These are phyloP conservation scores for Guadua angustifolia DNA, from an alignment of 176 grass and related monocot species.

Conservation along the genomic window DNA sequence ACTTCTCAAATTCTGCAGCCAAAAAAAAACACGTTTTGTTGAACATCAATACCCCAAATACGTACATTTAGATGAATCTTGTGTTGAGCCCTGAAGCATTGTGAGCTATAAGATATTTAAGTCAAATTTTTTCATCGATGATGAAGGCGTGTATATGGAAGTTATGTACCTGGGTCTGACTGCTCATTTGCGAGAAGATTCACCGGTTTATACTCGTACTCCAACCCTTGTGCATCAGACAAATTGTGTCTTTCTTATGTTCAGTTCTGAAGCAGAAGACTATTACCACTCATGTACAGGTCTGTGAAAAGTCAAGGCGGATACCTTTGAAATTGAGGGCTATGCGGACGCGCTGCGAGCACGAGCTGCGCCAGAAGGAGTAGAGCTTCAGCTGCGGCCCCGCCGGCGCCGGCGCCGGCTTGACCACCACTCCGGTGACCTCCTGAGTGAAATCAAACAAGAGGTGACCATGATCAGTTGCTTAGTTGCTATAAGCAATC, in stretches of 20 bases:
- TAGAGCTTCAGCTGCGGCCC: slow-evolving; percentile 39
- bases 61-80: not conserved
- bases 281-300: not conserved
- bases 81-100: not conserved
- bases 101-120: not conserved
- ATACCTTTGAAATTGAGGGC: slow-evolving; percentile 41
- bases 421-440: not conserved
- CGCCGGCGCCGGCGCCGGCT: not conserved
- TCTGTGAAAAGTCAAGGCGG: not conserved
- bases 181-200: slow-evolving; percentile 42
- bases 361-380: slow-evolving; percentile 44
- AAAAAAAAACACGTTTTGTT: not conserved
- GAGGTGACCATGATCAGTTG: not conserved
- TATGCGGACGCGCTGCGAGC: slow-evolving; percentile 36
- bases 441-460: not conserved
- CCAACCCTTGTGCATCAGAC: not conserved
- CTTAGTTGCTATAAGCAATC: not conserved
- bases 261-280: not conserved
- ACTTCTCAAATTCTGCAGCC: slow-evolving; percentile 28
- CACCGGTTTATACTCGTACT: slow-evolving; percentile 31
- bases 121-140: not conserved
- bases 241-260: not conserved
- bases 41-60: not conserved
- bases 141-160: not conserved
- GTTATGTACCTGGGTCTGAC: slow-evolving; percentile 30